Base-by-base conservation (phyloP, 2,329 filamentous ascomycete species). In the Fusarium xylarioides region DNA sequence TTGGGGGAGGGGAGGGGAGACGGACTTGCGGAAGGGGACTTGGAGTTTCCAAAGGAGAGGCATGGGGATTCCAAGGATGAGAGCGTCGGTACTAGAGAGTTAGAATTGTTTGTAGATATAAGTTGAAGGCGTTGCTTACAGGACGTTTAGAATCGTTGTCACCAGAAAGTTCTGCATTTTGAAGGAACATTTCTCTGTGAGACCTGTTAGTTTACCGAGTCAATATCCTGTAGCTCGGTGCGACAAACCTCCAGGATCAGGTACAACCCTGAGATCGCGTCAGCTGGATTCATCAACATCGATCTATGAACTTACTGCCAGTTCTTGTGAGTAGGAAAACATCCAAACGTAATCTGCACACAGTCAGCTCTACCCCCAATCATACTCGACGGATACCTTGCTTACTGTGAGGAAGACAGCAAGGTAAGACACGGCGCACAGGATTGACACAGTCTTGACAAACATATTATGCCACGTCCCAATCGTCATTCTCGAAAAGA, bases 401-500 rank as follows among this genome's bases (percentile, higher is more conserved):
- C 19, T 49, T 73, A 77, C 74, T 16, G 76, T 76, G 2, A 76
- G 49, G 18, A 78, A 66, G 3, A 78, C 74, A 4, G 64, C 76
- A 0, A 68, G 4, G 8, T 78, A 78, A 5, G 69, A 70, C 0
- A 73, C 4, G 0, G 34, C 59, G 1, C 64, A 68, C 6, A 49
- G 56, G 1, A 63, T 23, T 1, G 54, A 73, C 8, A 68, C 68
- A 7, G 42, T 53, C 53, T 73, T 77, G 18, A 77, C 68, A 21
- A 77, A 74, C 3, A 76, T 21, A 3, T 70, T 70, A 32, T 78
- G 73, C 73, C 75, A 79, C 0, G 75, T 65, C 4, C 77, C 78
- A 0, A 77, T 79, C 0, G 79, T 79, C 67, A 80, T 76, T 8
- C 75, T 71, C 8, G 72, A 75, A 15, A 79, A 80, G 64, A 80